A percentile compares a stretch with the other conserved stretches of the same genome.
These are phyloP conservation scores for Blepharisma undulans DNA, from an alignment of 169 alveolate species.

Conservation along the genomic window DNA sequence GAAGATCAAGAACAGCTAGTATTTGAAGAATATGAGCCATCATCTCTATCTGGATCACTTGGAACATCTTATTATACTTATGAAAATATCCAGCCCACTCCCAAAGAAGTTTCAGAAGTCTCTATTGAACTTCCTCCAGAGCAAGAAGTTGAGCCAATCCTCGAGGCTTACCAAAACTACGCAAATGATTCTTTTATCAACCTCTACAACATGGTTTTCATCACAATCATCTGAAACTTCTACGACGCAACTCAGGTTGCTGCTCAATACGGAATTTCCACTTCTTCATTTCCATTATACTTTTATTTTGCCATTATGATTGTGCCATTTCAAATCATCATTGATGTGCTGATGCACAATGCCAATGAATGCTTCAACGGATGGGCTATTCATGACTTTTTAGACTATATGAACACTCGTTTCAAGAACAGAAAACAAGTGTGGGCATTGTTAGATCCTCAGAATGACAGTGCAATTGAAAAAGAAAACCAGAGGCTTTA, in stretches of 20 bases:
- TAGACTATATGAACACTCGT: constrained; percentile 65
- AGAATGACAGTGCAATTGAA: constrained; percentile 52
- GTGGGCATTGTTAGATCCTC: constrained; percentile 69
- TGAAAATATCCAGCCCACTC: background rate
- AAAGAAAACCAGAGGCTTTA: constrained; percentile 50
- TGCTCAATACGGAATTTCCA: constrained; percentile 61
- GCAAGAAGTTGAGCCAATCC: constrained; percentile 70
- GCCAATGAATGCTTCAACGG: constrained; percentile 60
- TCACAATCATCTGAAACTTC: constrained; percentile 64
- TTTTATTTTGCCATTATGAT: constrained; percentile 64
- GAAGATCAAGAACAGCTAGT: constrained; percentile 47
- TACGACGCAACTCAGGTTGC: constrained; percentile 68
- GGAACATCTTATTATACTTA: background rate
- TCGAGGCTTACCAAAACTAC: constrained; percentile 60
- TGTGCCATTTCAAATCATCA: constrained; percentile 63
- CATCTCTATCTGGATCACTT: constrained; percentile 17
- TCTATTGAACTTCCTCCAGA: constrained; percentile 37
- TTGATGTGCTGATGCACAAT: constrained; percentile 71
- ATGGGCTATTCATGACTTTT: constrained; percentile 71
- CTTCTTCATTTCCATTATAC: constrained; percentile 63
- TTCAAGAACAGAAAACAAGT: constrained; percentile 61
- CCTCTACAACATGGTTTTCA: constrained; percentile 64
- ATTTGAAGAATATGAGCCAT: constrained; percentile 50
- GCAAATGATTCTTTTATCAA: constrained; percentile 62
- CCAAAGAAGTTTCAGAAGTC: background rate